Percentiles rank a stretch among this genome's conserved stretches.
These are phyloP conservation scores for Boletus semigastroideus DNA, from an alignment of 1,284 basidiomycete genomes.

Conservation along the genomic window DNA sequence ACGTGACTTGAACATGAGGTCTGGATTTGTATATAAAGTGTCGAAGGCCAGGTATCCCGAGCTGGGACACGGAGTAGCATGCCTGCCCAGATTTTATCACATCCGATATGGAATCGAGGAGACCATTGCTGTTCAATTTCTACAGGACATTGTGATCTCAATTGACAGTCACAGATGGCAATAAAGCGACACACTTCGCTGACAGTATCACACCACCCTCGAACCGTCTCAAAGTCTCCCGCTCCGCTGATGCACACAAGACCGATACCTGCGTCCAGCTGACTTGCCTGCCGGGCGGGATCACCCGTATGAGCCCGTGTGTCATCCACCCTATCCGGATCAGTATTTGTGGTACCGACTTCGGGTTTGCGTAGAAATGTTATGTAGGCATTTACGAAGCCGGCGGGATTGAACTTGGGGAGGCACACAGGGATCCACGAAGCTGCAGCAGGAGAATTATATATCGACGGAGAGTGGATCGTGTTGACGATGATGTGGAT, in stretches of 20 bases:
- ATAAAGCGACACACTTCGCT: conserved; percentile 47
- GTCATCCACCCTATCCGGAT: not conserved
- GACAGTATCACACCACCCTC: conserved; percentile 70
- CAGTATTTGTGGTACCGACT: conserved; percentile 28
- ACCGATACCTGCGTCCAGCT: conserved; percentile 44
- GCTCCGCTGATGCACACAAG: conserved; percentile 69
- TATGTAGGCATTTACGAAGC: conserved; percentile 93
- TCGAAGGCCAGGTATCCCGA: conserved; percentile 84
- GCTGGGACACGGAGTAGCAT: conserved; percentile 64
- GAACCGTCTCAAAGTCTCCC: conserved; percentile 66
- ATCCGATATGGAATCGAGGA: conserved; percentile 49
- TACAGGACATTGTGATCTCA: conserved; percentile 27
- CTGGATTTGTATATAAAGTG: conserved; percentile 96
- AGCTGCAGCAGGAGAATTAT: conserved; percentile 72
- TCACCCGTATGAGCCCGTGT: not conserved
- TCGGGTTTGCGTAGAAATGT: conserved; percentile 56
- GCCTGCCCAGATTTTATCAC: conserved; percentile 50
- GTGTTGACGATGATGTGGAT: conserved; percentile 88
- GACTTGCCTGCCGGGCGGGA: conserved; percentile 4
- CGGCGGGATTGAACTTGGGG: conserved; percentile 89
- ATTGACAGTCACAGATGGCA: not conserved
- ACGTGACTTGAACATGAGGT: conserved; percentile 84
- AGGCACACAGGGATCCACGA: conserved; percentile 96
- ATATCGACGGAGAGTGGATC: conserved; percentile 65
- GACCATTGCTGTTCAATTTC: conserved; percentile 63